These are phyloP conservation scores for Discostella stelligera DNA, from an alignment of 352 stramenopile species.

Conservation along the genomic window DNA sequence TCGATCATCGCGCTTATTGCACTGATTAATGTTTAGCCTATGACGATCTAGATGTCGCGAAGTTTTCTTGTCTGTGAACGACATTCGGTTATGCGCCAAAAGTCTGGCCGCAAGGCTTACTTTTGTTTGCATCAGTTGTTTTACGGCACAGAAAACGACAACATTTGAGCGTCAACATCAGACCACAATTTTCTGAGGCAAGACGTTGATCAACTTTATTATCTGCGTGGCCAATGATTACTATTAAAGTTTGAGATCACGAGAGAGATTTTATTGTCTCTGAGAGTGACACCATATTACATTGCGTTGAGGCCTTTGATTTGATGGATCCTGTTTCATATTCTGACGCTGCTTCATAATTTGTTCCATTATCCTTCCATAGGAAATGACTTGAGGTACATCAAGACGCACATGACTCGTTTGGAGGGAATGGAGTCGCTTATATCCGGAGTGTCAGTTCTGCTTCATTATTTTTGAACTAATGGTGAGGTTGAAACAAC, in stretches of 20 bases:
- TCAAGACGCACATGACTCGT: background rate
- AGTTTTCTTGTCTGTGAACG: slow-evolving; percentile 22
- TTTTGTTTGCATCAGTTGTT: slow-evolving; percentile 35
- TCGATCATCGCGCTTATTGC: background rate
- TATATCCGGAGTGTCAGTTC: too few species aligned
- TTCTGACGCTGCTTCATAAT: background rate
- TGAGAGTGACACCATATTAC: slow-evolving; percentile 48
- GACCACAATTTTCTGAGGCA: slow-evolving; percentile 67
- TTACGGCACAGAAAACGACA: slow-evolving; percentile 13
- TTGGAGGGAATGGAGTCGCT: background rate
- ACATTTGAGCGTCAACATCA: slow-evolving; percentile 56
- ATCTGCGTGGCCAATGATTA: slow-evolving; percentile 46
- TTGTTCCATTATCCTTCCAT: background rate
- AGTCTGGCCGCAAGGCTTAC: slow-evolving; percentile 41
- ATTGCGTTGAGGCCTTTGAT: slow-evolving; percentile 33
- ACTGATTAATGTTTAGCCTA: slow-evolving; percentile 17
- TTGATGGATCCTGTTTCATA: background rate
- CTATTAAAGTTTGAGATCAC: slow-evolving; percentile 67
- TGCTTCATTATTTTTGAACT: too few species aligned
- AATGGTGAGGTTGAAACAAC: too few species aligned
- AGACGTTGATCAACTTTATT: slow-evolving; percentile 9
- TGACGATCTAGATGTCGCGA: slow-evolving; percentile 59
- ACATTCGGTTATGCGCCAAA: slow-evolving; percentile 11
- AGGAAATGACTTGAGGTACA: background rate
- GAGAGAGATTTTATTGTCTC: slow-evolving; percentile 20